These are phyloP conservation scores for Daldinia grandis DNA, from an alignment of 495 filamentous ascomycete species.

Conservation along the genomic window DNA sequence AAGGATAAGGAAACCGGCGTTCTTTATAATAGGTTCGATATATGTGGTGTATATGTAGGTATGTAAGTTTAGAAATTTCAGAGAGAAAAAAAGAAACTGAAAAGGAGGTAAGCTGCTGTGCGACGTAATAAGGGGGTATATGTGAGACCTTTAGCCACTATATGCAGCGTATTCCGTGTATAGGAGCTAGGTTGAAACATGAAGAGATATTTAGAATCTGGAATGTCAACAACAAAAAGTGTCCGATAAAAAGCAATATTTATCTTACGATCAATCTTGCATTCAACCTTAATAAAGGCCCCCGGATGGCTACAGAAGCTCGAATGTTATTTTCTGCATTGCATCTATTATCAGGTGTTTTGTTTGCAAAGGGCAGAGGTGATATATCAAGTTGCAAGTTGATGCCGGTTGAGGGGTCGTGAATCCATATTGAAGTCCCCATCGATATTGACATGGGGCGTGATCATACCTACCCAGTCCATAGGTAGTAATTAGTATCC, in stretches of 20 bases:
- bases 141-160: conserved; percentile 27
- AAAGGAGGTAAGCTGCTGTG: conserved; percentile 1
- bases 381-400: conserved; percentile 9
- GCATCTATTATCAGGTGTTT: neutral
- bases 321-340: conserved; percentile 1
- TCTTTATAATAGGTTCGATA: neutral
- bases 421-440: conserved; percentile 21
- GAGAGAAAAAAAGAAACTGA: neutral
- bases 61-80: neutral
- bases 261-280: neutral
- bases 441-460: conserved; percentile 33
- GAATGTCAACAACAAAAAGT: conserved; percentile 5
- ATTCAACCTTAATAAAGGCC: neutral
- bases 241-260: neutral
- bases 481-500: conserved; percentile 24
- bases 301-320: neutral
- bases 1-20: neutral
- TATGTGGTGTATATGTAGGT: neutral
- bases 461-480: conserved; percentile 21
- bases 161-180: conserved; percentile 7
- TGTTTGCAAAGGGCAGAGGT: neutral
- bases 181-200: conserved; percentile 4
- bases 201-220: neutral
- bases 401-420: conserved; percentile 21
- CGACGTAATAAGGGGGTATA: conserved; percentile 24